Conservation (phyloP, 164 flowering plant species). For the Cinnamomum chago region DNA sequence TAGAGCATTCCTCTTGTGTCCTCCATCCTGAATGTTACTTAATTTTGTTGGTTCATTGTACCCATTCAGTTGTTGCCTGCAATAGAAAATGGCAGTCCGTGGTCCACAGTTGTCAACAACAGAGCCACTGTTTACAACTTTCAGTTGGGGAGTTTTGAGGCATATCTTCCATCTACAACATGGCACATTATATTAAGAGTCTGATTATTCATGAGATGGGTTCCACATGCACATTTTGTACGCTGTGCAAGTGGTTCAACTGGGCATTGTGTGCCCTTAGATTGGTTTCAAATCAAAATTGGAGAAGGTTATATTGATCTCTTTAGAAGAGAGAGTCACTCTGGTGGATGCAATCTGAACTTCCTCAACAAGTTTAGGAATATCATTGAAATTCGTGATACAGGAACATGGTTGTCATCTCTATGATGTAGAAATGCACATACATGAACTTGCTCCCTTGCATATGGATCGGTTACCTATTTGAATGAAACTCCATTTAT, state of each 20-base stretch:
- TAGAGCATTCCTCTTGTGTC: no score
- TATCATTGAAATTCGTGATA: no score
- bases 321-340: background rate
- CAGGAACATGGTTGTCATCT: no score
- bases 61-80: background rate
- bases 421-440: no score
- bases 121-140: background rate
- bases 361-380: no score
- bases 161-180: background rate
- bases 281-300: background rate
- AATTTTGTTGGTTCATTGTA: background rate
- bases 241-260: background rate
- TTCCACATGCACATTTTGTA: background rate
- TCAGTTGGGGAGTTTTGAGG: background rate
- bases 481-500: no score
- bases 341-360: no score
- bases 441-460: no score
- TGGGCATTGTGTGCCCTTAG: background rate
- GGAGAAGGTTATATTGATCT: background rate
- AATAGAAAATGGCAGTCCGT: background rate
- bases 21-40: background rate
- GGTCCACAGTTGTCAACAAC: background rate
- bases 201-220: background rate
- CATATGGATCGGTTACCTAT: no score
- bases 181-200: background rate